These are phyloP conservation scores for Daedalea quercina DNA, from an alignment of 768 basidiomycete genomes.

Conservation along the genomic window DNA sequence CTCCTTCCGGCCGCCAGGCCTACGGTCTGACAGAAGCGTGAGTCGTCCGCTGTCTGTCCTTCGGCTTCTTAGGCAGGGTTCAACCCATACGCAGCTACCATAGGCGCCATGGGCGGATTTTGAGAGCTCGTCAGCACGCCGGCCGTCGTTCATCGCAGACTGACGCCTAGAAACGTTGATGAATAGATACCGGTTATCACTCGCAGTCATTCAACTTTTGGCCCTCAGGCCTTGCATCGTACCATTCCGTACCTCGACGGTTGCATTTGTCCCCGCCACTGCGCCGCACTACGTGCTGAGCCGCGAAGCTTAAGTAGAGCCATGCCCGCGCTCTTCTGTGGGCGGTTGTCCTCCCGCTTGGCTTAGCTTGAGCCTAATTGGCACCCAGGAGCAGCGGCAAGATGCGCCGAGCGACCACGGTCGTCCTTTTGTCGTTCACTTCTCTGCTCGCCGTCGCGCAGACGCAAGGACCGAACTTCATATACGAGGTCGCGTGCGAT, in stretches of 20 bases:
- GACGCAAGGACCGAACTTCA: background rate
- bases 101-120: background rate
- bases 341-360: background rate
- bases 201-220: background rate
- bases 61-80: too few relatives aligned
- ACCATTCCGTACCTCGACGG: background rate
- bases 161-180: background rate
- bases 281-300: background rate
- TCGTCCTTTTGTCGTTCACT: background rate
- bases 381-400: too few relatives aligned
- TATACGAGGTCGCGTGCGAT: background rate
- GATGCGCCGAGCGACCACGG: too few relatives aligned
- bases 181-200: background rate
- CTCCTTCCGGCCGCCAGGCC: too few relatives aligned
- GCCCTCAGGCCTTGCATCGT: background rate
- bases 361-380: background rate
- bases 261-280: background rate
- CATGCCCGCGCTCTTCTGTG: background rate
- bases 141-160: background rate
- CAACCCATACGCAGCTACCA: too few relatives aligned
- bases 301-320: background rate
- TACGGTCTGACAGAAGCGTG: too few relatives aligned
- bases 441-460: background rate
- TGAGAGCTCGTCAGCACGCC: background rate
- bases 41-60: background rate